Conservation (phyloP, 257 asterid species). For the Capsicum baccatum region DNA sequence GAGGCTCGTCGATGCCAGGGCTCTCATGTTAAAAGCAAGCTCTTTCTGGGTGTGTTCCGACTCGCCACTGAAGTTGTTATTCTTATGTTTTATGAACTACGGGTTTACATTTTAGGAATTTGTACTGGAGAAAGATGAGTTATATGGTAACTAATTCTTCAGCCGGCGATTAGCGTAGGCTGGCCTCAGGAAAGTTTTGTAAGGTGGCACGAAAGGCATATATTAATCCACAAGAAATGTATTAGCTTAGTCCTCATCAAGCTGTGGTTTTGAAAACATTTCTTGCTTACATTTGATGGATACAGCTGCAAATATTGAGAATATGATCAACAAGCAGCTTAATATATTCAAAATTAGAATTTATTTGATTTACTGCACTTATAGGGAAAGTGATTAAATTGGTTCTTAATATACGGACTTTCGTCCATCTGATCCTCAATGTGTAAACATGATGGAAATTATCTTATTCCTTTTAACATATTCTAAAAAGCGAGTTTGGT, state of each 20-base stretch:
- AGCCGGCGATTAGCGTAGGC: not conserved
- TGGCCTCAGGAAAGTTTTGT: not conserved
- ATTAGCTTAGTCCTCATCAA: not conserved
- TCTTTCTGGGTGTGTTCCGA: not conserved
- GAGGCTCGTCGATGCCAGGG: not conserved
- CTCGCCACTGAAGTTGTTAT: not conserved
- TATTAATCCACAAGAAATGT: not conserved
- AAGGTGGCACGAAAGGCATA: not conserved
- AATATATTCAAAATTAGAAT: not conserved
- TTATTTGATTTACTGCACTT: not conserved
- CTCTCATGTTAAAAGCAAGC: not conserved
- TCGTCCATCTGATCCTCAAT: no score
- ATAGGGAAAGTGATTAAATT: not conserved
- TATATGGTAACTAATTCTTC: not conserved
- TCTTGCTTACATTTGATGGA: constrained; percentile 7
- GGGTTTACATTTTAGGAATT: not conserved
- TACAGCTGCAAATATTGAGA: not conserved
- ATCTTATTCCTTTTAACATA: no score
- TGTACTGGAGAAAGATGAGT: not conserved
- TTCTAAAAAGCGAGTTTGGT: no score
- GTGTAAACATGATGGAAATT: no score
- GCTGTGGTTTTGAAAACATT: not conserved
- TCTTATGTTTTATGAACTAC: not conserved
- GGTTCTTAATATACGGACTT: not conserved
- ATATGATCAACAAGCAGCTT: not conserved